Evolutionary conservation across 176 grass and related monocot genomes (phyloP).

Genomic region (Bromus sterilis): DNA sequence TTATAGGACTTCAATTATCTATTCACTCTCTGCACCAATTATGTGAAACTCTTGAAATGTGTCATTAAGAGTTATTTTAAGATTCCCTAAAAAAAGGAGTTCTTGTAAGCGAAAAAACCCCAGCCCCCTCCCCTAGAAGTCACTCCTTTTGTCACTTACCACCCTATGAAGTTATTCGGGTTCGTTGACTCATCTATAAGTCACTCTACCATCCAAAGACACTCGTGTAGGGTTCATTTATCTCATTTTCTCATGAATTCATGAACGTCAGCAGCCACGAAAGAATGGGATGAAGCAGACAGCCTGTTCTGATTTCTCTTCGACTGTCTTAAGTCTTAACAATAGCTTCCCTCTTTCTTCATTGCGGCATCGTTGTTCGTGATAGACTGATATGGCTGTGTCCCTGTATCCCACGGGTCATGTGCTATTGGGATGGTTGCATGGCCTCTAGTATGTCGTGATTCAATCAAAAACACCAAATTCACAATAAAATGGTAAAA

Average conservation of each 20-base stretch:
- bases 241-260: background rate
- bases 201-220: background rate
- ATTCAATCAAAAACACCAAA: background rate
- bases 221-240: background rate
- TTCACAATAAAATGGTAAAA: background rate
- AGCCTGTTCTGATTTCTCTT: background rate
- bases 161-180: background rate
- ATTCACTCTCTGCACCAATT: background rate
- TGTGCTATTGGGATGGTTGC: background rate
- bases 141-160: background rate
- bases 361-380: background rate
- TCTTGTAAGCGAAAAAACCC: background rate
- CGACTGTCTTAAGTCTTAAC: background rate
- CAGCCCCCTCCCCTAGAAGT: background rate
- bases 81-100: too few relatives aligned
- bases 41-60: background rate
- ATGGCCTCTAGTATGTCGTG: background rate
- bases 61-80: background rate
- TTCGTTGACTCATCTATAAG: background rate
- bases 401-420: background rate
- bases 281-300: background rate
- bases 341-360: background rate
- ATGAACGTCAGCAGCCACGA: background rate
- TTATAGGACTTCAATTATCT: background rate
- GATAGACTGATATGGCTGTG: background rate